Evolutionary conservation across 176 grass and related monocot species (phyloP).

Genomic region (Puya raimondii): DNA sequence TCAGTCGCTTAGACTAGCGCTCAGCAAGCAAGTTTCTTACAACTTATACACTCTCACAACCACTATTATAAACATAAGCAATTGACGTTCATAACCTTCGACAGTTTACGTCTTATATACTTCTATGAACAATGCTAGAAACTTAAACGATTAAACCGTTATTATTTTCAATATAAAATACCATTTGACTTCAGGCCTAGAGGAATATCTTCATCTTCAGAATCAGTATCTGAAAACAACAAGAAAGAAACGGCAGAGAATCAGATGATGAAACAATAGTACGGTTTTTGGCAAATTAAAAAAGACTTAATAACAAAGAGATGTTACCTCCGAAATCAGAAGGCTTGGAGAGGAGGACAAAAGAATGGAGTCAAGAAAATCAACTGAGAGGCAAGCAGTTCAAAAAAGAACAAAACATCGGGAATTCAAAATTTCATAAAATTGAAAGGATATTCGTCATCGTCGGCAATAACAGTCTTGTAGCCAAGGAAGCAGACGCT

Average conservation of each 20-base stretch:
- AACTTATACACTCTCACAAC: no score
- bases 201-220: slow-evolving; percentile 25
- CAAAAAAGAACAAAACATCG: background rate
- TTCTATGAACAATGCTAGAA: background rate
- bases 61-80: no score
- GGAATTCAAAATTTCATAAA: slow-evolving; percentile 7
- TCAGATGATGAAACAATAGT: slow-evolving; percentile 6
- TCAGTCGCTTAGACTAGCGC: no score
- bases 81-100: no score
- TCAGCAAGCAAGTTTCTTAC: no score
- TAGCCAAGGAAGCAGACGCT: slow-evolving; percentile 76
- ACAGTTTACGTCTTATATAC: background rate
- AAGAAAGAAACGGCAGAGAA: slow-evolving; percentile 3
- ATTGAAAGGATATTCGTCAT: slow-evolving; percentile 52
- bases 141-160: background rate
- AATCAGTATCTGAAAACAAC: slow-evolving; percentile 27
- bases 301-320: background rate
- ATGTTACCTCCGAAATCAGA: slow-evolving; percentile 3
- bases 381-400: background rate
- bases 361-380: slow-evolving; percentile 6
- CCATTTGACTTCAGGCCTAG: background rate
- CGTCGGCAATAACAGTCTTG: slow-evolving; percentile 35
- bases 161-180: background rate
- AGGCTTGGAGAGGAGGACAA: no score
- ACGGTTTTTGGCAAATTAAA: background rate